phyloP scores from a whole-genome alignment of 2,329 filamentous ascomycete species.

The Fusarium sp. region DNA sequence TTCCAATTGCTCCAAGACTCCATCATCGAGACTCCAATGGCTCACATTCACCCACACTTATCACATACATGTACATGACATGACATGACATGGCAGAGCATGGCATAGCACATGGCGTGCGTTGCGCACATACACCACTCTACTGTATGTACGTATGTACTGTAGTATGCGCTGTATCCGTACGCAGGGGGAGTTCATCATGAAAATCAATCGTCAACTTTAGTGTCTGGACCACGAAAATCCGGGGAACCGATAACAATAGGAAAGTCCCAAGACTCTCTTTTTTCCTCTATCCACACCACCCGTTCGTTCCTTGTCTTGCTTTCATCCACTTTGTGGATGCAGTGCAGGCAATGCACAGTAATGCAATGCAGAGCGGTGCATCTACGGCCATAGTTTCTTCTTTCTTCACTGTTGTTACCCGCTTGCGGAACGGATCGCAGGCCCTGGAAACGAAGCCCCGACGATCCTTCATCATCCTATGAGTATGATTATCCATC shows the following conservation, averaged over 20 bases:
- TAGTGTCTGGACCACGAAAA: constrained; percentile 30
- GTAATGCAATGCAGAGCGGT: not conserved
- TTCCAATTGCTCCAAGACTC: not conserved
- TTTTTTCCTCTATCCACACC: constrained; percentile 18
- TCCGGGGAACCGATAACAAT: constrained; percentile 36
- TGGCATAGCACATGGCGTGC: not conserved
- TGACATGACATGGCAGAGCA: not conserved
- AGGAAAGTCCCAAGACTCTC: constrained; percentile 19
- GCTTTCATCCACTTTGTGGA: constrained; percentile 27
- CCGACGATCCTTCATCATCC: constrained; percentile 28
- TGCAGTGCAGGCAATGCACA: not conserved
- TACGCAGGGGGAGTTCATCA: constrained; percentile 11
- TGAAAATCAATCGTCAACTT: constrained; percentile 14
- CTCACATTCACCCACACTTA: constrained; percentile 9
- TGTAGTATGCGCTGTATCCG: not conserved
- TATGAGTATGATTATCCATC: not conserved
- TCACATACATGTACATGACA: not conserved
- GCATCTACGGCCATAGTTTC: not conserved
- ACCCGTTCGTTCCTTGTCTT: constrained; percentile 9
- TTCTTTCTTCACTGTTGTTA: not conserved
- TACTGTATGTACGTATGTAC: not conserved
- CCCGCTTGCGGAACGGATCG: constrained; percentile 27
- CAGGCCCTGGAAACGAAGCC: constrained; percentile 22
- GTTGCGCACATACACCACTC: not conserved
- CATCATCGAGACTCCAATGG: not conserved